Evolutionary conservation across 148 eudicot genomes (phyloP), one percentile per base, ranked within the genome.

Genomic region (Cornus suecica): DNA sequence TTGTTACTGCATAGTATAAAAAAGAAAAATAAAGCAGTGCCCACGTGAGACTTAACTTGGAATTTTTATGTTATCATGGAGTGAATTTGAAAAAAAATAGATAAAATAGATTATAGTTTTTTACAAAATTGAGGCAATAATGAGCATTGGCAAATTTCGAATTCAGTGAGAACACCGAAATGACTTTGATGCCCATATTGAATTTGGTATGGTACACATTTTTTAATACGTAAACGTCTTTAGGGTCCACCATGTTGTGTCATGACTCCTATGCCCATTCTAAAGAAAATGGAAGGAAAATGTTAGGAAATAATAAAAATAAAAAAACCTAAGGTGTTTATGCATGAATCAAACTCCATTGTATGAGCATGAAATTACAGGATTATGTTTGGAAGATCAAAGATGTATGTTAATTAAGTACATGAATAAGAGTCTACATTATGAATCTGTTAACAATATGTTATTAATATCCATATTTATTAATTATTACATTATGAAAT

Each of bases 61-160:
- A 58, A 1, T 58, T 58, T 52, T 52, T 4, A 52, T 52, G 58
- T 15, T 15, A 8, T 52, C n/a, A 1, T 58, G 22, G 24, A n/a
- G n/a, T n/a, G n/a, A n/a, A n/a, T 20, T 58, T 22, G 2, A 14
- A 20, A 2, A 58, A 58, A 58, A 58, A 58, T 15, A 56, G 6
- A 20, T 48, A 58, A 3, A 16, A 14, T 5, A 5, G 3, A 58
- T 22, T 26, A 45, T 26, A 23, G 7, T 60, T 48, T 30, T 42
- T 74, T 48, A 48, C 70, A 65, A 65, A 65, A 10, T 74, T 65
- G 62, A 37, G 41, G 70, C 28, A 65, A 65, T 64, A 64, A 63
- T 64, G 69, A 25, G 41, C 60, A 69, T 37, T 48, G 61, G n/a
- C n/a, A n/a, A 74, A 25, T 64, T 74, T 74, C 69, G 34, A 74